Conservation (phyloP, 495 filamentous ascomycete species). For the Parachaetomium inaequale region DNA sequence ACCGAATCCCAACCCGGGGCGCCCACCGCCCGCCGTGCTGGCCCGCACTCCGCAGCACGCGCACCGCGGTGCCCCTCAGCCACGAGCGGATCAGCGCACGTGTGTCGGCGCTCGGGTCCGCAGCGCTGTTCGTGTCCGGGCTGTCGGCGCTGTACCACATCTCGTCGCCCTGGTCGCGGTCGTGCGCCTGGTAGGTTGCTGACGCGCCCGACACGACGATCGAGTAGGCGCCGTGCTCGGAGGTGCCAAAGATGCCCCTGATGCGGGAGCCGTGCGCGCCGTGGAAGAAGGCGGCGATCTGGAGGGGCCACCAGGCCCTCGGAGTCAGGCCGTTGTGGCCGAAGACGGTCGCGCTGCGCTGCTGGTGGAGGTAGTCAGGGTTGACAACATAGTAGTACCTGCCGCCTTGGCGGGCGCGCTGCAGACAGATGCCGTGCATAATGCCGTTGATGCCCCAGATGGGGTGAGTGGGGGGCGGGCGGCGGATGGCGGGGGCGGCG, state of each 20-base stretch:
- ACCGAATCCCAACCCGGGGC: slow-evolving; percentile 46
- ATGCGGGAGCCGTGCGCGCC: slow-evolving; percentile 41
- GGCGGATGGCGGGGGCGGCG: not conserved
- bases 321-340: slow-evolving; percentile 45
- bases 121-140: slow-evolving; percentile 24
- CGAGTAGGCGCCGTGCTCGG: slow-evolving; percentile 40
- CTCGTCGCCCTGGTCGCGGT: slow-evolving; percentile 43
- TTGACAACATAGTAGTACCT: slow-evolving; percentile 29
- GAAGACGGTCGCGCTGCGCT: slow-evolving; percentile 33
- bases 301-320: slow-evolving; percentile 52
- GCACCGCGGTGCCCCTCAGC: slow-evolving; percentile 32
- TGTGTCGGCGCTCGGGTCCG: slow-evolving; percentile 30
- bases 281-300: slow-evolving; percentile 45
- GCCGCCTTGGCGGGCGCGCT: slow-evolving; percentile 3
- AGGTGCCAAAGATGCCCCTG: slow-evolving; percentile 45
- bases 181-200: slow-evolving; percentile 40
- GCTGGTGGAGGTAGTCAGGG: slow-evolving; percentile 14
- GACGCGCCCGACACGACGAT: slow-evolving; percentile 42
- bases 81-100: slow-evolving; percentile 36
- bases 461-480: slow-evolving; percentile 28
- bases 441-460: slow-evolving; percentile 34
- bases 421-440: slow-evolving; percentile 39
- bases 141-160: slow-evolving; percentile 48
- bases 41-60: slow-evolving; percentile 44
- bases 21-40: slow-evolving; percentile 18